These are phyloP conservation scores for Geotrichum restrictum DNA, from an alignment of 1,139 yeast species.

Conservation along the genomic window DNA sequence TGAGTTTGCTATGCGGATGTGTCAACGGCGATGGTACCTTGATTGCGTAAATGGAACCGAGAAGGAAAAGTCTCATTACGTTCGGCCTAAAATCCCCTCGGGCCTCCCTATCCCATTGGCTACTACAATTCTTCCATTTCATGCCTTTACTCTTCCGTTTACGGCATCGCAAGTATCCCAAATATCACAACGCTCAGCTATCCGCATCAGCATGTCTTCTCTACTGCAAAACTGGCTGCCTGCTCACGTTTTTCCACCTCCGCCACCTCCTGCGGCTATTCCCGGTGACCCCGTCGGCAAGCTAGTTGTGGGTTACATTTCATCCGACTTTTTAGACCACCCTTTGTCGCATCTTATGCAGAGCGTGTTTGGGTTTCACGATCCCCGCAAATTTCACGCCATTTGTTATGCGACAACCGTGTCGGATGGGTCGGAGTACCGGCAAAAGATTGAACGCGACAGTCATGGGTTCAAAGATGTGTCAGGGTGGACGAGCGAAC, in stretches of 20 bases:
- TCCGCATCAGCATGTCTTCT: slow-evolving; percentile 33
- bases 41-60: slow-evolving; percentile 26
- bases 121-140: slow-evolving; percentile 37
- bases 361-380: slow-evolving; percentile 37
- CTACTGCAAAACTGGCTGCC: slow-evolving; percentile 35
- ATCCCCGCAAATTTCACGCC: slow-evolving; percentile 28
- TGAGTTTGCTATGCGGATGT: slow-evolving; percentile 29
- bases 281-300: slow-evolving; percentile 21
- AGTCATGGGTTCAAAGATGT: slow-evolving; percentile 33
- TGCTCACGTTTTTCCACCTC: slow-evolving; percentile 35
- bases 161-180: slow-evolving; percentile 30
- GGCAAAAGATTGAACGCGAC: slow-evolving; percentile 33
- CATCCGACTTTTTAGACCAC: slow-evolving; percentile 38
- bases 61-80: slow-evolving; percentile 13
- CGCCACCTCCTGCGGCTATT: slow-evolving; percentile 31
- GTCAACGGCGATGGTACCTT: slow-evolving; percentile 36
- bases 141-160: slow-evolving; percentile 38
- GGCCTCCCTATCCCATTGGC: slow-evolving; percentile 35
- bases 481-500: slow-evolving; percentile 31
- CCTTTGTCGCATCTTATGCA: slow-evolving; percentile 40
- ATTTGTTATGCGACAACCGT: slow-evolving; percentile 37
- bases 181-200: slow-evolving; percentile 34
- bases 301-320: slow-evolving; percentile 36
- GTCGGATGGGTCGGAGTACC: slow-evolving; percentile 34
- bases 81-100: slow-evolving; percentile 34